Conservation (phyloP, 2,329 filamentous ascomycete genomes). For the Calonectria pauciramosa region DNA sequence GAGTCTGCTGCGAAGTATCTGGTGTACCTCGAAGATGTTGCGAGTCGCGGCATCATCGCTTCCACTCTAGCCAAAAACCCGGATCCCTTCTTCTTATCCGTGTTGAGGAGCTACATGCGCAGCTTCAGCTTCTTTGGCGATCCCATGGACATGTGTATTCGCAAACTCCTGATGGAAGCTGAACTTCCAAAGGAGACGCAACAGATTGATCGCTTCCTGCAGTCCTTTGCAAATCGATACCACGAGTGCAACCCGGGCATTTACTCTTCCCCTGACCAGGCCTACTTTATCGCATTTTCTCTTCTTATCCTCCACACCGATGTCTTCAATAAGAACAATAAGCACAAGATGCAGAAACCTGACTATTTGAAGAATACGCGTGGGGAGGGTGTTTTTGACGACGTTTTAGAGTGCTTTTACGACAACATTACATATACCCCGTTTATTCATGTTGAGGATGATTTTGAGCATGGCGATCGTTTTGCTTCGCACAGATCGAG, state of each 20-base stretch:
- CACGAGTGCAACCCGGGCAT: slow-evolving; percentile 99
- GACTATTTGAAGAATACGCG: slow-evolving; percentile 97
- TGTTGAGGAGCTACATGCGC: slow-evolving; percentile 94
- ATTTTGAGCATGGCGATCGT: slow-evolving; percentile 83
- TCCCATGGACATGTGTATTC: slow-evolving; percentile 97
- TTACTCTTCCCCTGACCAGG: slow-evolving; percentile 90
- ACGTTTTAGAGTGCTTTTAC: slow-evolving; percentile 95
- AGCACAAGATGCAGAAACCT: slow-evolving; percentile 96
- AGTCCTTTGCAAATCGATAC: slow-evolving; percentile 96
- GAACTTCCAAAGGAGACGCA: slow-evolving; percentile 97
- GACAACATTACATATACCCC: slow-evolving; percentile 99
- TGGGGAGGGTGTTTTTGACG: slow-evolving; percentile 92
- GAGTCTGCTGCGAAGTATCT: slow-evolving; percentile 94
- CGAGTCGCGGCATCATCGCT: slow-evolving; percentile 86
- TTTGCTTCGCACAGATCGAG: slow-evolving; percentile 79
- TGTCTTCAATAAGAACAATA: slow-evolving; percentile 99
- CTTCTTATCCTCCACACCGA: slow-evolving; percentile 97
- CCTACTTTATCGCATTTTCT: slow-evolving; percentile 98
- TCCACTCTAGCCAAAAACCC: slow-evolving; percentile 87
- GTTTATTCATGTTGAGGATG: slow-evolving; percentile 97
- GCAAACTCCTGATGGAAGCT: slow-evolving; percentile 96
- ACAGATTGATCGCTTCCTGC: slow-evolving; percentile 94
- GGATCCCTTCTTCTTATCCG: slow-evolving; percentile 85
- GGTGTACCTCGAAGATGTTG: slow-evolving; percentile 82
- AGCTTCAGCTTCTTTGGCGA: slow-evolving; percentile 96